Evolutionary conservation across 2,329 filamentous ascomycete species (phyloP), one percentile per base, ranked within the genome.

Genomic region (Beauveria sp.): DNA sequence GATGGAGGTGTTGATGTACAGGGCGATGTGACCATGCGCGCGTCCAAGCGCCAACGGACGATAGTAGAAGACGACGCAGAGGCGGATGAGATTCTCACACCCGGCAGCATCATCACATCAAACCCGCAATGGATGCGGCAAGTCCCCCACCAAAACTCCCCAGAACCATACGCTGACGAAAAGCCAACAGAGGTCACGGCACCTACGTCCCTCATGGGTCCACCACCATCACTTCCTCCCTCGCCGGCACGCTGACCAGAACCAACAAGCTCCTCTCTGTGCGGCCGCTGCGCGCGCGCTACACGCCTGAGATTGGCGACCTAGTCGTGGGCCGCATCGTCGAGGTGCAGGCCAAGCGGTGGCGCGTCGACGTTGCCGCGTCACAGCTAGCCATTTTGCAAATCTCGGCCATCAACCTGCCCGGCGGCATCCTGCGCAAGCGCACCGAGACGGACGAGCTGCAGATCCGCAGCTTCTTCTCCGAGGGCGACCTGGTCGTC

Each of bases 201-300:
- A 99, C 95, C 55, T 96, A 91, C 74, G 80, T 90, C 52, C 83
- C 84, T 20, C 75, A 82, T 5, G 74, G 78, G 52, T 81, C 83
- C 57, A 84, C 83, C 5, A 82, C 86, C 63, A 99, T 99, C 71
- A 85, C 89, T 62, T 93, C 91, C 53, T 96, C 95, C 6, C 89
- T 99, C 38, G 93, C 93, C 7, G 95, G 95, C 69, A 93, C 89
- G 7, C 82, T 98, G 42, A 88, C 89, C 71, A 93, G 93, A 73
- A 98, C 93, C 64, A 99, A 99, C 83, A 98, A 97, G 75, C 87
- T 99, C 53, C 87, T 99, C 66, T 96, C 91, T 2, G 90, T 99
- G 62, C 87, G 89, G 2, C 92, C 95, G 7, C 82, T 99, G 3
- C 91, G 93, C 64, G 93, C 95, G 20, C 89, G 95, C 64, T 99